Conservation (phyloP, 106 monocot genomes). For the Xerophyta viscosa region DNA sequence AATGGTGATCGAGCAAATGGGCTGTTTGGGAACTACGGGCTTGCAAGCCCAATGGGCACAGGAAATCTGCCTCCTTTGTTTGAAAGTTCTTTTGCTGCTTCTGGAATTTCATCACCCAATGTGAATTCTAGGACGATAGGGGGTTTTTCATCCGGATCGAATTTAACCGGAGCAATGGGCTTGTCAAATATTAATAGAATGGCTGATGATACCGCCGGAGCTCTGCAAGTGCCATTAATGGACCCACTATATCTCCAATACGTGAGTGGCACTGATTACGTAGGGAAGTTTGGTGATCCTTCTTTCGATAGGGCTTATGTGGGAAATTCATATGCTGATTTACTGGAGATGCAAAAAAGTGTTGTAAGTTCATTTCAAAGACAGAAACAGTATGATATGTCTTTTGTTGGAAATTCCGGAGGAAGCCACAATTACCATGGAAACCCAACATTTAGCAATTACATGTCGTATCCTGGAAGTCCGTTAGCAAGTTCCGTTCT, state of each 20-base stretch:
- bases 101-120: slow-evolving; percentile 30
- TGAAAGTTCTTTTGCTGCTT: slow-evolving; percentile 33
- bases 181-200: slow-evolving; percentile 38
- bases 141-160: too few relatives aligned
- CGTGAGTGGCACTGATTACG: slow-evolving; percentile 49
- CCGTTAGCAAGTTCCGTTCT: slow-evolving; percentile 45
- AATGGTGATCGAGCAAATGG: slow-evolving; percentile 30
- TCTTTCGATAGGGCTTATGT: slow-evolving; percentile 42
- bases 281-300: slow-evolving; percentile 30
- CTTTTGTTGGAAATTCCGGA: slow-evolving; percentile 40
- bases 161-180: slow-evolving; percentile 19
- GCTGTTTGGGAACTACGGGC: slow-evolving; percentile 32
- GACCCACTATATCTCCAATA: slow-evolving; percentile 58
- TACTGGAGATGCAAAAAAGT: slow-evolving; percentile 55
- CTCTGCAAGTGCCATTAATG: slow-evolving; percentile 40
- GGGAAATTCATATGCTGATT: slow-evolving; percentile 44
- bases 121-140: slow-evolving; percentile 27
- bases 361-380: slow-evolving; percentile 36
- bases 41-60: slow-evolving; percentile 34
- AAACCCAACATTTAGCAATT: slow-evolving; percentile 43
- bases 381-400: slow-evolving; percentile 56
- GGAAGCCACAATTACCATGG: slow-evolving; percentile 51
- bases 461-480: slow-evolving; percentile 44
- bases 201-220: slow-evolving; percentile 26
- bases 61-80: slow-evolving; percentile 34